Conservation (phyloP, 2,329 filamentous ascomycete genomes). For the Beauveria sp. region DNA sequence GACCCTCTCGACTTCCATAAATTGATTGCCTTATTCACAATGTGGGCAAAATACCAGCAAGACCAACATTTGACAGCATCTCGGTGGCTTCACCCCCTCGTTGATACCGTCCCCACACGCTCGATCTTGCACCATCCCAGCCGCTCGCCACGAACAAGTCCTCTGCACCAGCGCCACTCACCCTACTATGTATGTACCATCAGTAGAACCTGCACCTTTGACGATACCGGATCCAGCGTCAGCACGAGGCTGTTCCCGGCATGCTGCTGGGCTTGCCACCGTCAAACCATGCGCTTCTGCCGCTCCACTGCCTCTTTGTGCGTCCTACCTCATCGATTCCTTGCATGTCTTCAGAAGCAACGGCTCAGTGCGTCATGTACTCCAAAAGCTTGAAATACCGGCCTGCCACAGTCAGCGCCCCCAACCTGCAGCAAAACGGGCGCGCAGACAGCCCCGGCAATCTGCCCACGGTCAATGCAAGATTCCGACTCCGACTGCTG, state of each 20-base stretch:
- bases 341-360: background rate
- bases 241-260: background rate
- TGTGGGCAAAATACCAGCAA: background rate
- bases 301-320: background rate
- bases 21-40: background rate
- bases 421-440: background rate
- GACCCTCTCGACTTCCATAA: background rate
- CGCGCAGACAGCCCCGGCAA: background rate
- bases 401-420: background rate
- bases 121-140: slow-evolving; percentile 3
- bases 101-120: slow-evolving; percentile 1
- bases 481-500: slow-evolving; percentile 1
- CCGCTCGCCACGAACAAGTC: background rate
- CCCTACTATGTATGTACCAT: background rate
- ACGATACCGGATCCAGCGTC: background rate
- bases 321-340: background rate
- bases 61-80: no score
- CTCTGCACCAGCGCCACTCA: background rate
- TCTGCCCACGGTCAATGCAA: background rate
- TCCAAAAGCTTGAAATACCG: background rate
- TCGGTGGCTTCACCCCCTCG: background rate
- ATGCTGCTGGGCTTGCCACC: background rate
- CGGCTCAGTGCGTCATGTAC: background rate
- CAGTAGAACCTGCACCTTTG: background rate
- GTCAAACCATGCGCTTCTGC: slow-evolving; percentile 1